Evolutionary conservation across 345 rosid species (phyloP).

Genomic region (Populus tremula): DNA sequence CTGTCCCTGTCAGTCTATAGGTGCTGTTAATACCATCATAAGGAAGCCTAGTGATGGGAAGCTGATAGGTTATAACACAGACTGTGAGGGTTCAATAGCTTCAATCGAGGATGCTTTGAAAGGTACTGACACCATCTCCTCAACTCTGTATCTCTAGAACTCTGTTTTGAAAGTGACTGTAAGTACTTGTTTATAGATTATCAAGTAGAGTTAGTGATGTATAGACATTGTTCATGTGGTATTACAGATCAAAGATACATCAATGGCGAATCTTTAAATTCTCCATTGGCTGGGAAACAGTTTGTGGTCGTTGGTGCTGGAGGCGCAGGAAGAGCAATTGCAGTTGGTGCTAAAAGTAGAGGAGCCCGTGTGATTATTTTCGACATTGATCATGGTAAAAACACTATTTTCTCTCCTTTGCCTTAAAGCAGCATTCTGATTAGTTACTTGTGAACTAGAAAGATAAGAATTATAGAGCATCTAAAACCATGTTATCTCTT

Average conservation of each 20-base stretch:
- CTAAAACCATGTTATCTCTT: neutral
- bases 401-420: neutral
- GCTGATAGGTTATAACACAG: conserved; percentile 52
- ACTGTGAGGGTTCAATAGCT: conserved; percentile 57
- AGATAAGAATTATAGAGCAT: neutral
- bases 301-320: conserved; percentile 65
- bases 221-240: neutral
- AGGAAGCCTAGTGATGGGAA: conserved; percentile 52
- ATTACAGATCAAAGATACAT: conserved; percentile 25
- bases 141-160: neutral
- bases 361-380: conserved; percentile 52
- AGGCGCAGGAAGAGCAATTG: conserved; percentile 67
- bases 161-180: neutral
- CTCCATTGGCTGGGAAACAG: conserved; percentile 43
- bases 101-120: conserved; percentile 63
- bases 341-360: conserved; percentile 55
- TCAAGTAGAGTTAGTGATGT: conserved; percentile 6
- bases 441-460: neutral
- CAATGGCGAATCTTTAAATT: conserved; percentile 14
- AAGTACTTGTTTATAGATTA: neutral
- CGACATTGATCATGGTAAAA: conserved; percentile 51
- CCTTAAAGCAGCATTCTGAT: neutral
- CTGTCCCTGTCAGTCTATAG: conserved; percentile 42
- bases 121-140: conserved; percentile 27
- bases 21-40: conserved; percentile 58